Percentiles rank a stretch among this genome's conserved stretches.
phyloP scores from a whole-genome alignment of 1,284 basidiomycete genomes.

The Hymenochaete sp. region DNA sequence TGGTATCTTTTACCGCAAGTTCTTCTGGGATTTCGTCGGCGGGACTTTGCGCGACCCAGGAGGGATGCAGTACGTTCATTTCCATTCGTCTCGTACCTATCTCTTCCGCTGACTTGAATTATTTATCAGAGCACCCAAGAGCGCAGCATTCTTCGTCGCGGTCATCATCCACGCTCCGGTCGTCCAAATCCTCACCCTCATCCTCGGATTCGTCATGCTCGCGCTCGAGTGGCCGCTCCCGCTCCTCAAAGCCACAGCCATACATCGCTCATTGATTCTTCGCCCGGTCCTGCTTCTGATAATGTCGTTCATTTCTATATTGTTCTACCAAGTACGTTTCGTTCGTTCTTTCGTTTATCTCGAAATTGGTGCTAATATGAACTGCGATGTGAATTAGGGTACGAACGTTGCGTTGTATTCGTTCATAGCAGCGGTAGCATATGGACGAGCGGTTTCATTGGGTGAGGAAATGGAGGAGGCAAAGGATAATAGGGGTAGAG shows the following conservation, averaged over 20 bases:
- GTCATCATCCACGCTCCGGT: constrained; percentile 70
- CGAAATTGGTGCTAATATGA: background rate
- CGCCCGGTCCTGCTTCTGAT: constrained; percentile 56
- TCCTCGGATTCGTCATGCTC: constrained; percentile 48
- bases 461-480: constrained; percentile 62
- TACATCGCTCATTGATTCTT: constrained; percentile 59
- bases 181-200: constrained; percentile 57
- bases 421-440: constrained; percentile 56
- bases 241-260: constrained; percentile 41
- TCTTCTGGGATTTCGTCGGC: constrained; percentile 80
- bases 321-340: constrained; percentile 68
- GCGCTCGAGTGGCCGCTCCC: constrained; percentile 63
- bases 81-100: constrained; percentile 30
- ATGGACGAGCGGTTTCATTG: constrained; percentile 49
- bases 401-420: constrained; percentile 70
- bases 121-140: constrained; percentile 49
- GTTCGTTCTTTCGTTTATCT: background rate
- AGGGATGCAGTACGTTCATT: constrained; percentile 74
- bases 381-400: constrained; percentile 37
- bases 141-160: constrained; percentile 52
- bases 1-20: constrained; percentile 78
- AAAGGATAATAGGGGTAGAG: constrained; percentile 52
- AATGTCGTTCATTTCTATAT: constrained; percentile 54
- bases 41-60: constrained; percentile 65
- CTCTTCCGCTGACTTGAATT: constrained; percentile 1